These are phyloP conservation scores for Talaromyces adpressus DNA, from an alignment of 495 filamentous ascomycete genomes.

Conservation along the genomic window DNA sequence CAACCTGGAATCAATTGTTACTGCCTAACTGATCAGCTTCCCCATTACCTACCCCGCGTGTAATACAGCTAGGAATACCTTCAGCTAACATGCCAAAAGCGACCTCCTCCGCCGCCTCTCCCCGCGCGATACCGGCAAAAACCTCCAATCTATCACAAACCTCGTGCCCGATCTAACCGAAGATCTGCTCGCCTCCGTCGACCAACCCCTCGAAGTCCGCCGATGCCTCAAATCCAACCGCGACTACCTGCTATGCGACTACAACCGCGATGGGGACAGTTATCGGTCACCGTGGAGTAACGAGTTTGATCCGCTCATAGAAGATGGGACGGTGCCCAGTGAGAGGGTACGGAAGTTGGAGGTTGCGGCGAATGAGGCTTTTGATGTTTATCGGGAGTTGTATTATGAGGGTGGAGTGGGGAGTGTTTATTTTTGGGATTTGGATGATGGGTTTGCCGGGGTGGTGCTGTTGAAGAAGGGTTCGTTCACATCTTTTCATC, in stretches of 20 bases:
- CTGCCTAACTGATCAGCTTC: neutral
- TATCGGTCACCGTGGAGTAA: conserved; percentile 98
- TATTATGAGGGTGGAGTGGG: conserved; percentile 97
- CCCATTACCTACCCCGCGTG: conserved; percentile 20
- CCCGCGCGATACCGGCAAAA: conserved; percentile 78
- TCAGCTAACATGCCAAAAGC: conserved; percentile 36
- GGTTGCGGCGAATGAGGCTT: conserved; percentile 85
- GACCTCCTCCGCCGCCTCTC: conserved; percentile 98
- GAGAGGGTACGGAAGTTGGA: conserved; percentile 90
- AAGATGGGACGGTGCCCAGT: conserved; percentile 71
- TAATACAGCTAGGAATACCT: neutral
- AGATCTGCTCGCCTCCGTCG: conserved; percentile 94
- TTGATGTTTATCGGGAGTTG: conserved; percentile 94
- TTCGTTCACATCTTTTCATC: conserved; percentile 20
- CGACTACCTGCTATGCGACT: conserved; percentile 98
- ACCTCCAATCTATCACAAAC: conserved; percentile 76
- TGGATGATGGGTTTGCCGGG: conserved; percentile 97
- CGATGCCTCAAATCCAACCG: conserved; percentile 82
- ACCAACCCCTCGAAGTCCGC: conserved; percentile 83
- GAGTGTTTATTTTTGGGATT: conserved; percentile 96
- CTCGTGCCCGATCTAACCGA: conserved; percentile 89
- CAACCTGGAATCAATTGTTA: neutral
- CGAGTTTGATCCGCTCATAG: conserved; percentile 86
- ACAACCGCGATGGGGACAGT: conserved; percentile 97
- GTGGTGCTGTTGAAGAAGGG: conserved; percentile 94